Evolutionary conservation across 192 early-diverging fungal genomes (phyloP).

Genomic region (Backusella psychrophila): DNA sequence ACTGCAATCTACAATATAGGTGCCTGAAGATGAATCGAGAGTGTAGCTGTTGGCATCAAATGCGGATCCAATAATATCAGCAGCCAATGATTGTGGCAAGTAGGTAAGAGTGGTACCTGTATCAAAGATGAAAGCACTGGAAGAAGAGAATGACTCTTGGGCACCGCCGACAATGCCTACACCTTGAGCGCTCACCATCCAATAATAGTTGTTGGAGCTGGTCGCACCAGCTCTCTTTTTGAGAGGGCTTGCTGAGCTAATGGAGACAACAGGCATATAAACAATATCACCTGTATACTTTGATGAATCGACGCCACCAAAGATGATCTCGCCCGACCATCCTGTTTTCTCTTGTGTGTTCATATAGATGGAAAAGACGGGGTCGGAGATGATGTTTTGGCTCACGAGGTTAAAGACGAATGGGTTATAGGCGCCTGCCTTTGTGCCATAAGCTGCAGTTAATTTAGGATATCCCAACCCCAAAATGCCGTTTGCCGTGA

Average conservation of each 20-base stretch:
- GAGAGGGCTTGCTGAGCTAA: not conserved
- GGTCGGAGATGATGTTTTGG: slow-evolving; percentile 23
- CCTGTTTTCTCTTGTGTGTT: slow-evolving; percentile 15
- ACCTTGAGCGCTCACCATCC: slow-evolving; percentile 37
- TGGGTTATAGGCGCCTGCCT: slow-evolving; percentile 21
- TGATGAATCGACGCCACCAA: slow-evolving; percentile 48
- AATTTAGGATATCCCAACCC: slow-evolving; percentile 34
- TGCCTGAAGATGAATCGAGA: slow-evolving; percentile 9
- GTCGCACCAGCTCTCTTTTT: slow-evolving; percentile 1
- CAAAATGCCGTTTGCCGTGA: slow-evolving; percentile 28
- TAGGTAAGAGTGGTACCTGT: slow-evolving; percentile 34
- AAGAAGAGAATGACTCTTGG: not conserved
- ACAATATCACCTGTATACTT: slow-evolving; percentile 49
- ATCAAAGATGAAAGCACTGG: slow-evolving; percentile 28
- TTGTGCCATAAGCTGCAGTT: slow-evolving; percentile 12
- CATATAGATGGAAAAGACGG: slow-evolving; percentile 33
- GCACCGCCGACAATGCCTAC: slow-evolving; percentile 7
- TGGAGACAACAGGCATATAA: slow-evolving; percentile 39
- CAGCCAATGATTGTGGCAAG: slow-evolving; percentile 11
- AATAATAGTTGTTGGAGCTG: slow-evolving; percentile 19
- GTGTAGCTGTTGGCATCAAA: not conserved
- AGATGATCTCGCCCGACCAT: slow-evolving; percentile 45
- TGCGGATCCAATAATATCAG: not conserved
- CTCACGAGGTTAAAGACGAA: slow-evolving; percentile 30
- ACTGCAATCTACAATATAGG: slow-evolving; percentile 19